phyloP scores from a whole-genome alignment of 139 green algal genomes.

The Protoeuglena noctilucae region DNA sequence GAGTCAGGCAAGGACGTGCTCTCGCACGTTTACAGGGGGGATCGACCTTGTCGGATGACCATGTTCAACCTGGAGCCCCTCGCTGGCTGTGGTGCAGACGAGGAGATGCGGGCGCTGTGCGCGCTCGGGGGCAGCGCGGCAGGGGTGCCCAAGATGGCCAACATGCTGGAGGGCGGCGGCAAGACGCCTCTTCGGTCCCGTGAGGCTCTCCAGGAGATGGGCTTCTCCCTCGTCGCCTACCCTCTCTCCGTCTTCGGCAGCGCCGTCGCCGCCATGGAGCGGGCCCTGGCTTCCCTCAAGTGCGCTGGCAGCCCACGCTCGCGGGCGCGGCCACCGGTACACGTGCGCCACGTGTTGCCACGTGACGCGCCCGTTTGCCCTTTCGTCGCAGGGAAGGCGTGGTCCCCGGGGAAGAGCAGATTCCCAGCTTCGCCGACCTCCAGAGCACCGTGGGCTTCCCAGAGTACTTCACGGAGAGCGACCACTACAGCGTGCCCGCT shows the following conservation, averaged over 20 bases:
- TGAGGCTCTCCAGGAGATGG: constrained; percentile 54
- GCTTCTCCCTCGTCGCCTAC: constrained; percentile 74
- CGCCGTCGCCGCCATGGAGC: constrained; percentile 49
- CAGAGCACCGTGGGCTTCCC: constrained; percentile 53
- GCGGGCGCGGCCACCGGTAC: constrained; percentile 1
- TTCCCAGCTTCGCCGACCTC: constrained; percentile 34
- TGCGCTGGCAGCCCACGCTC: constrained; percentile 9
- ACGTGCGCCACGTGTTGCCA: neutral
- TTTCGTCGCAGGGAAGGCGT: constrained; percentile 3
- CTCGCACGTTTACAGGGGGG: no score
- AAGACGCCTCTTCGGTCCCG: constrained; percentile 77
- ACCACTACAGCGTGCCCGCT: neutral
- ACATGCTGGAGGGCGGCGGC: constrained; percentile 88
- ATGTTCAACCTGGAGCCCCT: constrained; percentile 1
- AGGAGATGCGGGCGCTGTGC: constrained; percentile 68
- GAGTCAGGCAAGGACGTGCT: no score
- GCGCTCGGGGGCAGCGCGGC: constrained; percentile 17
- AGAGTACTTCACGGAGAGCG: constrained; percentile 5
- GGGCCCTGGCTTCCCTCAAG: constrained; percentile 20
- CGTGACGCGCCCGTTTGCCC: constrained; percentile 4
- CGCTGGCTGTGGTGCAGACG: no score
- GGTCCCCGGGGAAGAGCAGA: constrained; percentile 9
- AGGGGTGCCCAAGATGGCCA: constrained; percentile 62
- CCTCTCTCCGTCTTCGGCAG: constrained; percentile 67
- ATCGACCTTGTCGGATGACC: no score